These are phyloP conservation scores for Rhizomucor pusillus DNA, from an alignment of 371 early-diverging fungal species.

Conservation along the genomic window DNA sequence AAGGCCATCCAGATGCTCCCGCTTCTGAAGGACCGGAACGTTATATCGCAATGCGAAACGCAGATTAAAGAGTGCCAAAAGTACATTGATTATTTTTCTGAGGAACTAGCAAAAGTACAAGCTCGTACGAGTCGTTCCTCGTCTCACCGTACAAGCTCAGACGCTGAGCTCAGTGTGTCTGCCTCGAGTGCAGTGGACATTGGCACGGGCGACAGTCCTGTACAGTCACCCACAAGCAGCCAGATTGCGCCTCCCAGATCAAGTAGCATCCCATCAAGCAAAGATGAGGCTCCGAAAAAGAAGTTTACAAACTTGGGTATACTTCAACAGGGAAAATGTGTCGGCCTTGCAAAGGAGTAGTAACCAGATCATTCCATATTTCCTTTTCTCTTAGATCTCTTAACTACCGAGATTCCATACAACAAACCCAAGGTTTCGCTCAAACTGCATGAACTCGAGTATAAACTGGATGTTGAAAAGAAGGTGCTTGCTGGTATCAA, in stretches of 20 bases:
- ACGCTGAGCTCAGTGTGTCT: constrained; percentile 1
- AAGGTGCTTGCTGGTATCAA: constrained; percentile 80
- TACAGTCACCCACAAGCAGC: constrained; percentile 7
- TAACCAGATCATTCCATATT: neutral
- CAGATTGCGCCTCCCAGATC: constrained; percentile 17
- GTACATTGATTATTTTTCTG: constrained; percentile 79
- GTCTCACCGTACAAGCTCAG: constrained; percentile 15
- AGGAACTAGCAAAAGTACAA: constrained; percentile 64
- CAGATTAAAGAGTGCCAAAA: constrained; percentile 78
- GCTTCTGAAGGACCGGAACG: constrained; percentile 65
- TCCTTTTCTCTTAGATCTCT: constrained; percentile 45
- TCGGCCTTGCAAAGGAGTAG: neutral
- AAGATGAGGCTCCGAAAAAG: constrained; percentile 18
- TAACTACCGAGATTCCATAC: constrained; percentile 72
- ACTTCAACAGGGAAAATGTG: constrained; percentile 1
- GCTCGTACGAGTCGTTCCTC: constrained; percentile 20
- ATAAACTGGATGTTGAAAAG: constrained; percentile 89
- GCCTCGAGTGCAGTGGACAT: constrained; percentile 3
- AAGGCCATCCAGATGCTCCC: constrained; percentile 70
- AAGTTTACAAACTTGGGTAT: constrained; percentile 45
- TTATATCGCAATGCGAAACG: constrained; percentile 74
- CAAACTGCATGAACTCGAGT: constrained; percentile 81
- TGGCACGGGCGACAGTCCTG: constrained; percentile 8
- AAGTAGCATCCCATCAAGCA: constrained; percentile 19
- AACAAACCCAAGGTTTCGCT: constrained; percentile 84